Evolutionary conservation across 495 filamentous ascomycete genomes (phyloP), one percentile per base, ranked within the genome.

Genomic region (Beverwykella pulmonaria): DNA sequence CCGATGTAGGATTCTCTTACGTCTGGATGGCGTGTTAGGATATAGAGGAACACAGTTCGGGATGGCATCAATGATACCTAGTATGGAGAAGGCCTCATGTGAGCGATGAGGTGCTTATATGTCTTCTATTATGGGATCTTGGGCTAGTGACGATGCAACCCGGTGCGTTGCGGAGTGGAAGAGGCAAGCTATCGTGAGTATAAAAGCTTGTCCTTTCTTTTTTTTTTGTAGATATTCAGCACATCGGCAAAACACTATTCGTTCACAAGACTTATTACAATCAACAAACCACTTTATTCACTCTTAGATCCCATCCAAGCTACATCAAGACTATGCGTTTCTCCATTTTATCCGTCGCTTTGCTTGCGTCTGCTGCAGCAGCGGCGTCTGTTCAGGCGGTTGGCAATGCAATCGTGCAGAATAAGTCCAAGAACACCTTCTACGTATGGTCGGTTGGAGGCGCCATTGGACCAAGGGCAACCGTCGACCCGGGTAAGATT

Each of bases 381-480:
- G 67, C 56, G 25, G 14, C 59, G 4, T 60, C 68, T 3, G 59
- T 59, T 7, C 12, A 58, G 47, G 82, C 84, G 47, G 72, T 82
- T 49, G 83, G 84, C 70, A 74, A 75, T 53, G 85, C 85, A 53
- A 58, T 77, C 53, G 82, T 87, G 10, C 61, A 75, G 59, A 87
- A 87, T 76, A 79, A 79, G 54, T 86, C 82, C 77, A 15, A 58
- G 60, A 32, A 50, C 57, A 64, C 78, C 26, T 77, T 86, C 47
- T 83, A 85, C 66, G 70, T 85, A 60, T 86, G 84, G 84, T 83
- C 83, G 14, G 84, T 87, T 47, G 84, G 82, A 54, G 61, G 70
- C 58, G 58, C 75, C n/a, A 72, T 86, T 20, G 61, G 61, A 5
- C 36, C 54, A 8, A 25, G 49, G 34, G 74, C 77, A 56, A 79